These are phyloP conservation scores for Talaromyces atroroseus DNA, from an alignment of 2,329 filamentous ascomycete genomes.

Conservation along the genomic window DNA sequence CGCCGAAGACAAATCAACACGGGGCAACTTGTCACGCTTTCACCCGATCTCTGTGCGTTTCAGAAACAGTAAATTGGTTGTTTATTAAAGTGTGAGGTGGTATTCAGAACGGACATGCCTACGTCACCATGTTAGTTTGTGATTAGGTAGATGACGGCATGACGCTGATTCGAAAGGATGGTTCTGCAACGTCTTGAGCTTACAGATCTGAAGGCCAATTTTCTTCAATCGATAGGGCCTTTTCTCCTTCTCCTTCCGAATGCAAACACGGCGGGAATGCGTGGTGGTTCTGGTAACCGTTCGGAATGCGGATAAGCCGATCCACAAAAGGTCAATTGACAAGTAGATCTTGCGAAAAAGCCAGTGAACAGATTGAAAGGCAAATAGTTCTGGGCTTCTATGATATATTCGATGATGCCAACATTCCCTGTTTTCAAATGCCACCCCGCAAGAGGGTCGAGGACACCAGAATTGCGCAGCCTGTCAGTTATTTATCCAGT, in stretches of 20 bases:
- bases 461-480: background rate
- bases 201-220: background rate
- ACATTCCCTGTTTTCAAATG: conserved; percentile 11
- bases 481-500: background rate
- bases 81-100: conserved; percentile 1
- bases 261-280: conserved; percentile 12
- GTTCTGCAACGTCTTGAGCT: background rate
- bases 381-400: background rate
- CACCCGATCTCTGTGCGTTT: background rate
- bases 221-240: background rate
- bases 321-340: conserved; percentile 1
- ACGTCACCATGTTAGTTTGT: conserved; percentile 8
- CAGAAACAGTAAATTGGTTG: background rate
- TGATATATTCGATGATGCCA: conserved; percentile 3
- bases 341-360: background rate
- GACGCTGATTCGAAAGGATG: background rate
- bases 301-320: conserved; percentile 8
- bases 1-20: background rate
- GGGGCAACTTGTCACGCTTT: too few species aligned
- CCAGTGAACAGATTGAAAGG: background rate
- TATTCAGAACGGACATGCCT: conserved; percentile 4
- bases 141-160: conserved; percentile 9
- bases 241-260: conserved; percentile 11
- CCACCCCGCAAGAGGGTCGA: background rate
- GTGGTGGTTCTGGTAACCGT: conserved; percentile 8